Evolutionary conservation across 2,329 filamentous ascomycete species (phyloP).

Genomic region (Trichoderma asperellum): DNA sequence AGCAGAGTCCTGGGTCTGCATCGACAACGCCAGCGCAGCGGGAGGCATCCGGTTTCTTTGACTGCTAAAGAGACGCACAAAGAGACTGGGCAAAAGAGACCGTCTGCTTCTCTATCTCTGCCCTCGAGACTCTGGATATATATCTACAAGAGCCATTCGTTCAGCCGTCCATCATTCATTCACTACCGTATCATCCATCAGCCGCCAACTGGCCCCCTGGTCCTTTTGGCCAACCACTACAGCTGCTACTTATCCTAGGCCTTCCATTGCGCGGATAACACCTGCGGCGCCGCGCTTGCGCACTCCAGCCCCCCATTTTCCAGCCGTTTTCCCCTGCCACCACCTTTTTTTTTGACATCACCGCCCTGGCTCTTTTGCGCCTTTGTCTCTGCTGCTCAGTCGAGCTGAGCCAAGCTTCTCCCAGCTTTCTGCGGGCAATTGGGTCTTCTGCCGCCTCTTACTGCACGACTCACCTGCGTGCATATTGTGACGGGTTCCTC

Average conservation of each 20-base stretch:
- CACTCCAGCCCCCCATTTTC: conserved; percentile 30
- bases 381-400: conserved; percentile 6
- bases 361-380: conserved; percentile 24
- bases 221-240: conserved; percentile 2
- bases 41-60: conserved; percentile 12
- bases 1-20: neutral
- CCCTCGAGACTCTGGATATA: neutral
- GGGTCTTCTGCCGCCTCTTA: conserved; percentile 20
- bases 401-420: conserved; percentile 21
- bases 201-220: conserved; percentile 6
- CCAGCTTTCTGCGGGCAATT: conserved; percentile 23
- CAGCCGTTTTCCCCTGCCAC: conserved; percentile 28
- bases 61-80: neutral
- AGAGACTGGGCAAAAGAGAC: neutral
- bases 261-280: conserved; percentile 8
- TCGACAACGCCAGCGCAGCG: neutral
- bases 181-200: neutral
- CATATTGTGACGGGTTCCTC: conserved; percentile 8
- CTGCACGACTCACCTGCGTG: conserved; percentile 26
- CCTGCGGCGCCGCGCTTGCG: conserved; percentile 23
- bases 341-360: conserved; percentile 29
- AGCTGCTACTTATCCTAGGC: conserved; percentile 1
- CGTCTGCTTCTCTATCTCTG: neutral
- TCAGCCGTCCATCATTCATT: neutral
- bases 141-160: neutral